Conservation (phyloP, 306 rosid species). For the Acmispon strigosus region DNA sequence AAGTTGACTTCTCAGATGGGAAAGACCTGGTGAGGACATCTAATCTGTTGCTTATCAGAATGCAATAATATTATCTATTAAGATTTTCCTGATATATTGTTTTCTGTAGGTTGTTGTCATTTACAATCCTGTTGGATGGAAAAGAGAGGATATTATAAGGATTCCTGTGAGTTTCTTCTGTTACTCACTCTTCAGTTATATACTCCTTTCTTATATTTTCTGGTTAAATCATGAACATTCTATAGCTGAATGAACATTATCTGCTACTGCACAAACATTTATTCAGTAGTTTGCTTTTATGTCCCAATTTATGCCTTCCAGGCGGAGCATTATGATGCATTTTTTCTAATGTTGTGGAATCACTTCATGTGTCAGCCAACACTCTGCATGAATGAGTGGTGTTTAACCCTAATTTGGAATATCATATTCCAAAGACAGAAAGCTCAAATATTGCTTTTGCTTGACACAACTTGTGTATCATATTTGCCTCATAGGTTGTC, state of each 20-base stretch:
- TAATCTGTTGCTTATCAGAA: neutral
- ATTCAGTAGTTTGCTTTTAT: neutral
- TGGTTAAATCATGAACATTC: neutral
- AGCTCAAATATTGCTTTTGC: neutral
- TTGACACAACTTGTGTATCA: constrained; percentile 6
- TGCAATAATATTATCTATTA: neutral
- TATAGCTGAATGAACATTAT: neutral
- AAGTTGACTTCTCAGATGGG: constrained; percentile 50
- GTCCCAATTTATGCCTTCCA: neutral
- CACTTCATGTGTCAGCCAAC: neutral
- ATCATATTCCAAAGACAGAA: constrained; percentile 8
- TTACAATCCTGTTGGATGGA: constrained; percentile 86
- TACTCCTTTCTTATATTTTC: neutral
- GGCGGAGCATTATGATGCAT: neutral
- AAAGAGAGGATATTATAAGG: constrained; percentile 66
- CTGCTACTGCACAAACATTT: neutral
- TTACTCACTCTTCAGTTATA: neutral
- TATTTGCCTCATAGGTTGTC: constrained; percentile 43
- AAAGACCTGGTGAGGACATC: constrained; percentile 59
- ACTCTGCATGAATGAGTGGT: neutral
- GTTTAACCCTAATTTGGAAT: neutral
- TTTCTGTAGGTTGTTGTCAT: constrained; percentile 54
- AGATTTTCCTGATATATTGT: neutral
- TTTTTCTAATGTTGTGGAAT: neutral
- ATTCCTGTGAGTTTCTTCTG: constrained; percentile 64